Evolutionary conservation across 352 stramenopile species (phyloP).

Genomic region (Globisporangium cederbergense): DNA sequence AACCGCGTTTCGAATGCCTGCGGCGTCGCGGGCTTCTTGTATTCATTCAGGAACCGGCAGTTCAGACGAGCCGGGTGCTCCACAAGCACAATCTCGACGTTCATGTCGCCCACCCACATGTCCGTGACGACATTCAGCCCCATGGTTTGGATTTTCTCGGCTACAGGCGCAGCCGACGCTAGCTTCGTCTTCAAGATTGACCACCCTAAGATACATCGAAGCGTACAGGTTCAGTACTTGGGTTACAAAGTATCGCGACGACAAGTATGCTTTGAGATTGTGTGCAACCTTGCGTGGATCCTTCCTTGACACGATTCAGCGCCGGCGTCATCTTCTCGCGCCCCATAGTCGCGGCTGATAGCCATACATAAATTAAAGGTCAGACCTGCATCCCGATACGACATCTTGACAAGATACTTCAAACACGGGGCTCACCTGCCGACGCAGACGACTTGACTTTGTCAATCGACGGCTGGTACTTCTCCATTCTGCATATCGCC

Average conservation of each 20-base stretch:
- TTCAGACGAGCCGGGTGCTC: slow-evolving; percentile 39
- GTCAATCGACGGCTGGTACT: slow-evolving; percentile 75
- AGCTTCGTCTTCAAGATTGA: slow-evolving; percentile 79
- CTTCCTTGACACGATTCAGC: slow-evolving; percentile 61
- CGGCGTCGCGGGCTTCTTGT: slow-evolving; percentile 28
- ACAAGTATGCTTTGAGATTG: neutral
- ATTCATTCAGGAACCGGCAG: slow-evolving; percentile 56
- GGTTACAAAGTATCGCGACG: neutral
- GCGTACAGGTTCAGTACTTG: neutral
- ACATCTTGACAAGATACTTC: neutral
- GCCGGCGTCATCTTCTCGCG: slow-evolving; percentile 47
- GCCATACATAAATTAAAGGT: neutral
- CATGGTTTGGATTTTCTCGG: slow-evolving; percentile 73
- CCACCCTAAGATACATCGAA: slow-evolving; percentile 32
- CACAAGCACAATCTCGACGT: slow-evolving; percentile 49
- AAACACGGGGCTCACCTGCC: slow-evolving; percentile 28
- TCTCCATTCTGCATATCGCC: slow-evolving; percentile 38
- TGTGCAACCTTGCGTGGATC: slow-evolving; percentile 49
- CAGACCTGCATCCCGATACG: neutral
- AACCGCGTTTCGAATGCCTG: slow-evolving; percentile 27
- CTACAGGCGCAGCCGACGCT: slow-evolving; percentile 63
- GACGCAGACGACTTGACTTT: slow-evolving; percentile 69
- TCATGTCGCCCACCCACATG: slow-evolving; percentile 51
- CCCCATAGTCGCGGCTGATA: slow-evolving; percentile 38
- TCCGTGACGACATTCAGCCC: slow-evolving; percentile 69